Conservation (phyloP, 495 filamentous ascomycete species). For the Neurospora hispaniola region DNA sequence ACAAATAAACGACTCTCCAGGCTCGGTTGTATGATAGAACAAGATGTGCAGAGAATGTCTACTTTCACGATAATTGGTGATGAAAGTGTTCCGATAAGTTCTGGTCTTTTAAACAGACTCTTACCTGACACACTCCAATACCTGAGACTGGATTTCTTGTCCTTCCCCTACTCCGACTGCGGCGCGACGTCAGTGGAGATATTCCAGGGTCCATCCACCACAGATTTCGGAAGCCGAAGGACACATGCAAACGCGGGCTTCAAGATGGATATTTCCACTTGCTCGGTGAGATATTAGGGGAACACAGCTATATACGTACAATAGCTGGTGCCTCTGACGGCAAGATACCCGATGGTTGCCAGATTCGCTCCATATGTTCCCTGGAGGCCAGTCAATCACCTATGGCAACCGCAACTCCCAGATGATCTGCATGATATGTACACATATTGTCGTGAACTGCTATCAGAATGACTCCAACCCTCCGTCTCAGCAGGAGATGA, state of each 20-base stretch:
- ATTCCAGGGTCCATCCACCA: not conserved
- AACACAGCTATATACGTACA: not conserved
- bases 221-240: not conserved
- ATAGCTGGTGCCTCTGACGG: not conserved
- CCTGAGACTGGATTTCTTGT: not conserved
- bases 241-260: not conserved
- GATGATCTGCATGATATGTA: not conserved
- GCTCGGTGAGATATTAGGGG: not conserved
- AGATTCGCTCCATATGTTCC: not conserved
- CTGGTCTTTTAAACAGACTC: not conserved
- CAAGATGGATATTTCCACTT: not conserved
- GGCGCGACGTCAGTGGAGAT: not conserved
- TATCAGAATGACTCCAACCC: not conserved
- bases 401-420: not conserved
- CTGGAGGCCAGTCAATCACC: not conserved
- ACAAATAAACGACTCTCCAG: not conserved
- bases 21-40: not conserved
- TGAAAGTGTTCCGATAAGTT: not conserved
- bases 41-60: not conserved
- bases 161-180: not conserved
- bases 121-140: no score
- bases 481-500: not conserved
- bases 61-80: not conserved
- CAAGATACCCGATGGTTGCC: not conserved
- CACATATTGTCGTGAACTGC: not conserved